Evolutionary conservation across 2,329 filamentous ascomycete species (phyloP).

Genomic region (Fusarium sp.): DNA sequence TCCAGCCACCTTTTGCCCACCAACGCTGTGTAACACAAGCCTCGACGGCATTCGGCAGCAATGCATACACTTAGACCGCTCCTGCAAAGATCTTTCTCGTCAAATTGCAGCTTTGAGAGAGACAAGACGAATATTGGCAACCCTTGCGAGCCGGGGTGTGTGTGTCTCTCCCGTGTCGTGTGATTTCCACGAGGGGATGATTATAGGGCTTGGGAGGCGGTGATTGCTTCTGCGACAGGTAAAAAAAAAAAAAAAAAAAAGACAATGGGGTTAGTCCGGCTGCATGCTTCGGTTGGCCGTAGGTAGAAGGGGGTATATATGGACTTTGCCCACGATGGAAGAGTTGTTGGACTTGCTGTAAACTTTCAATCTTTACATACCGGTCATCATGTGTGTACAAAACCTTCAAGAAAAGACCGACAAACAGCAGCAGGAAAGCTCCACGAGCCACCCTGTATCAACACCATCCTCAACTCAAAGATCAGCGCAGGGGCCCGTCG

Average conservation of each 20-base stretch:
- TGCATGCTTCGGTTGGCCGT: too few species aligned
- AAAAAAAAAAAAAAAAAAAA: too few species aligned
- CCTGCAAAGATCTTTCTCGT: background rate
- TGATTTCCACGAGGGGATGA: too few species aligned
- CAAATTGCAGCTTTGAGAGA: background rate
- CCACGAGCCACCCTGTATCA: background rate
- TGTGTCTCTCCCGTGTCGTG: too few species aligned
- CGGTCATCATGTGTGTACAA: background rate
- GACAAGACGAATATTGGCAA: background rate
- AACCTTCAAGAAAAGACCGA: background rate
- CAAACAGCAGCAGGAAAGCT: background rate
- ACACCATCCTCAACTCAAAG: background rate
- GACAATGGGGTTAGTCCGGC: too few species aligned
- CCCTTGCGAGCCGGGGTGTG: background rate
- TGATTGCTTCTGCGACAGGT: too few species aligned
- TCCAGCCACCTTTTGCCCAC: background rate
- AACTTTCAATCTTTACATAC: too few species aligned
- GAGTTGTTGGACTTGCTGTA: too few species aligned
- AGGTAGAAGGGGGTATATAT: too few species aligned
- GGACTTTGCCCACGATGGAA: too few species aligned
- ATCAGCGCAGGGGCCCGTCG: background rate
- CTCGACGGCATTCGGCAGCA: background rate
- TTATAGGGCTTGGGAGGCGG: too few species aligned
- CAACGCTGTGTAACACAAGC: slow-evolving; percentile 1
- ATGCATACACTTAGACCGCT: slow-evolving; percentile 1